A percentile compares a stretch with the other conserved stretches of the same genome.
Conservation (phyloP, 257 asterid genomes). For the Petrea volubilis region DNA sequence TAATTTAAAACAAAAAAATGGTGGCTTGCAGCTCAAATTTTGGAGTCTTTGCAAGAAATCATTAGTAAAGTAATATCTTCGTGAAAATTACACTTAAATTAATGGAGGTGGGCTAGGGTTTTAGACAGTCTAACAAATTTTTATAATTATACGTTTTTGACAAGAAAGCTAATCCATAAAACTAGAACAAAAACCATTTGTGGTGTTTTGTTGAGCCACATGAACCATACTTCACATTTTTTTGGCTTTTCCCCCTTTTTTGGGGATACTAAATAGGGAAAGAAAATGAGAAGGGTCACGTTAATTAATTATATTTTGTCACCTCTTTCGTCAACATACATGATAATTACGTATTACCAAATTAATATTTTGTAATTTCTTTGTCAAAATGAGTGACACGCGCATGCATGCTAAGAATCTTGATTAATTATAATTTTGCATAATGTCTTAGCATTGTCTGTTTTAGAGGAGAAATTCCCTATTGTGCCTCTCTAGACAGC, state of each 20-base stretch:
- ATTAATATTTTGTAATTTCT: not conserved
- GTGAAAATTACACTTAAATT: slow-evolving; percentile 15
- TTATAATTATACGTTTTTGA: slow-evolving; percentile 10
- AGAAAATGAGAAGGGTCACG: not conserved
- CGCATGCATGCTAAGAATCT: slow-evolving; percentile 14
- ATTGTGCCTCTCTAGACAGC: too few species aligned
- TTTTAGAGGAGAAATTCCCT: slow-evolving; percentile 10
- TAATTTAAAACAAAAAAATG: slow-evolving; percentile 23
- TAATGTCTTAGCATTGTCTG: not conserved
- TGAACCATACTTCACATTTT: not conserved
- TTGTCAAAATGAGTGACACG: slow-evolving; percentile 13
- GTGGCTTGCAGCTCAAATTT: slow-evolving; percentile 22
- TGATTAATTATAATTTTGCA: not conserved
- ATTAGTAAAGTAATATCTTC: not conserved
- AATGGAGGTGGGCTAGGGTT: not conserved
- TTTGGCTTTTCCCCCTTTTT: not conserved
- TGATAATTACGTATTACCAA: slow-evolving; percentile 37
- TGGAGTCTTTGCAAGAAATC: slow-evolving; percentile 28
- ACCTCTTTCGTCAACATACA: not conserved
- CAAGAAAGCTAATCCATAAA: slow-evolving; percentile 25
- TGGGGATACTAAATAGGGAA: not conserved
- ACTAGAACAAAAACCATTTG: not conserved
- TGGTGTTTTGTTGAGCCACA: slow-evolving; percentile 13
- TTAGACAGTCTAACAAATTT: not conserved
- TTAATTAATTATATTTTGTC: not conserved